These are phyloP conservation scores for Lodderomyces theae DNA, from an alignment of 1,139 yeast genomes.

Conservation along the genomic window DNA sequence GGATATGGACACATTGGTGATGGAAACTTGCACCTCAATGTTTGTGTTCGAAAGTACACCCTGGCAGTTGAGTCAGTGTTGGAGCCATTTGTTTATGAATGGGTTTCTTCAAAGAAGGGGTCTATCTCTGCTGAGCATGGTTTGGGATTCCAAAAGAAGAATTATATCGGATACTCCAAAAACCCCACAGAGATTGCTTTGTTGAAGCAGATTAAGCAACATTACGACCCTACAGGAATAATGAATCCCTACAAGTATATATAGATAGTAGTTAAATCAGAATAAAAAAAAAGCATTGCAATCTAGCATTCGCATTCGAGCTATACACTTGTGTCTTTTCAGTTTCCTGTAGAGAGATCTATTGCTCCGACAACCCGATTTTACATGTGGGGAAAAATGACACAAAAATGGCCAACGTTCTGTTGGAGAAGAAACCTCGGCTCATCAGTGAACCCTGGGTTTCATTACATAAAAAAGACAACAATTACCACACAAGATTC, in stretches of 20 bases:
- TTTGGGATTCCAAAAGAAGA: constrained; percentile 91
- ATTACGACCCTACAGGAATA: constrained; percentile 85
- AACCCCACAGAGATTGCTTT: constrained; percentile 61
- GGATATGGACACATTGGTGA: constrained; percentile 98
- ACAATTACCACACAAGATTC: too few species aligned
- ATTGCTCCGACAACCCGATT: too few species aligned
- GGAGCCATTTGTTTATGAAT: constrained; percentile 93
- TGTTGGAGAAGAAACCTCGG: too few species aligned
- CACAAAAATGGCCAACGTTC: too few species aligned
- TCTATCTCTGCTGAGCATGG: constrained; percentile 98
- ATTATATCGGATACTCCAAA: constrained; percentile 82
- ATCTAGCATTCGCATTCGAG: too few species aligned
- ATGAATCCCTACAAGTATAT: constrained; percentile 91
- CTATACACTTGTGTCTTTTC: too few species aligned
- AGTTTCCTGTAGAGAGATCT: too few species aligned
- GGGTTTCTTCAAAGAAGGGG: constrained; percentile 72
- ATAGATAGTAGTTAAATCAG: constrained; percentile 17
- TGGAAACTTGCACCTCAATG: constrained; percentile 90
- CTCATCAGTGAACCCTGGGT: too few species aligned
- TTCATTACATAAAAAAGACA: too few species aligned
- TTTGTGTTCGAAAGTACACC: constrained; percentile 79
- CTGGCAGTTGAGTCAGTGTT: constrained; percentile 72
- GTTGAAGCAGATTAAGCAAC: constrained; percentile 74
- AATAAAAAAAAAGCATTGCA: too few species aligned
- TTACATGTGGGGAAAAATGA: too few species aligned